A percentile compares a stretch with the other conserved stretches of the same genome.
Evolutionary conservation across 1,139 yeast genomes (phyloP).

Genomic region (Scheffersomyces insectosa): DNA sequence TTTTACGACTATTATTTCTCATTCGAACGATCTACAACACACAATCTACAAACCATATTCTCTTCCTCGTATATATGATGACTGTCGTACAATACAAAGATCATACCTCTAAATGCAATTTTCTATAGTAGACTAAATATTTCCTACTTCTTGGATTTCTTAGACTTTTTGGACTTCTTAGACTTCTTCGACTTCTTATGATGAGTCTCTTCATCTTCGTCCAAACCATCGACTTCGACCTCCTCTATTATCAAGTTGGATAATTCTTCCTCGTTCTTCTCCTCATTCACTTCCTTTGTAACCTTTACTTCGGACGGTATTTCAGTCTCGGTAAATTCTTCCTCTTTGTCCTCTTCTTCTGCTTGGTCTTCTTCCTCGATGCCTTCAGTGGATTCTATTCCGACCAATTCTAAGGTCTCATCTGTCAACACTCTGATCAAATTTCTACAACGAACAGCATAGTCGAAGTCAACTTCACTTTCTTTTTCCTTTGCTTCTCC

Average conservation of each 20-base stretch:
- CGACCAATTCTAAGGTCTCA: slow-evolving; percentile 35
- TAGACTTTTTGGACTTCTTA: slow-evolving; percentile 9
- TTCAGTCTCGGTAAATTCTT: slow-evolving; percentile 4
- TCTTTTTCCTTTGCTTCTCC: slow-evolving; percentile 6
- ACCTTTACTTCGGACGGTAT: slow-evolving; percentile 3
- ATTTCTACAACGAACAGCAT: slow-evolving; percentile 46
- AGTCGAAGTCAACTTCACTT: slow-evolving; percentile 29
- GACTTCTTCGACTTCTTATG: slow-evolving; percentile 12
- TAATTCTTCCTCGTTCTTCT: slow-evolving; percentile 4
- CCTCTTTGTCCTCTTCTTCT: slow-evolving; percentile 6
- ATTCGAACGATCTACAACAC: no score
- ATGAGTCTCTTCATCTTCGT: slow-evolving; percentile 9
- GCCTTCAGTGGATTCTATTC: slow-evolving; percentile 11
- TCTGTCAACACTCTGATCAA: slow-evolving; percentile 38
- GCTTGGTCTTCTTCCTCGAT: slow-evolving; percentile 18
- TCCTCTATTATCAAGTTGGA: slow-evolving; percentile 16
- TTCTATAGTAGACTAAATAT: no score
- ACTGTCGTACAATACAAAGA: no score
- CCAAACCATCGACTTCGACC: slow-evolving; percentile 12
- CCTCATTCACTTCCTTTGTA: slow-evolving; percentile 7
- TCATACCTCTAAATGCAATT: no score
- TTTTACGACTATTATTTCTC: no score
- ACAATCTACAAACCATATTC: no score
- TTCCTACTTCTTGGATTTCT: slow-evolving; percentile 14
- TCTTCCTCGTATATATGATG: no score